A percentile compares a stretch with the other conserved stretches of the same genome.
phyloP scores from a whole-genome alignment of 345 rosid genomes.

The Lagerstroemia speciosa region DNA sequence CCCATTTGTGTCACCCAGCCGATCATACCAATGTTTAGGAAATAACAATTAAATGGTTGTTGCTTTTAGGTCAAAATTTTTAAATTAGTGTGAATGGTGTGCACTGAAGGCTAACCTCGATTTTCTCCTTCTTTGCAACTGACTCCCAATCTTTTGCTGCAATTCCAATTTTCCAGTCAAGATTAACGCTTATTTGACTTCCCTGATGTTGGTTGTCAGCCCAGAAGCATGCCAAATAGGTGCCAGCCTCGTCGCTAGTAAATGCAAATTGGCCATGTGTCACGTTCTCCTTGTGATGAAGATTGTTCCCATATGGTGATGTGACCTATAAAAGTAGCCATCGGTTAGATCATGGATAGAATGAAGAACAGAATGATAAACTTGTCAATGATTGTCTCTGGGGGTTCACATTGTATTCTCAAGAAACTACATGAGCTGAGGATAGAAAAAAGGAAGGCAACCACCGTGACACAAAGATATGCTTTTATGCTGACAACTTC shows the following conservation, averaged over 20 bases:
- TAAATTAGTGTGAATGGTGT: background rate
- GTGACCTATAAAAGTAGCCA: conserved; percentile 42
- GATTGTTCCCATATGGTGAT: conserved; percentile 66
- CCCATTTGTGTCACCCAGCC: background rate
- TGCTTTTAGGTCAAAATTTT: background rate
- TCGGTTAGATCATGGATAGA: background rate
- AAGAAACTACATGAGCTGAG: background rate
- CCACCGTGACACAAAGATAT: background rate
- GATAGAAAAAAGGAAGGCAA: background rate
- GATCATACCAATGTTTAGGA: background rate
- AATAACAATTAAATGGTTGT: background rate
- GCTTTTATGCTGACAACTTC: background rate
- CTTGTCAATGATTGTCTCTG: background rate
- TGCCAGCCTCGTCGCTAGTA: conserved; percentile 64
- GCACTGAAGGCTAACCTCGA: conserved; percentile 45
- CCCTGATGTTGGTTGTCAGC: conserved; percentile 26
- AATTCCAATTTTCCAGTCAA: conserved; percentile 88
- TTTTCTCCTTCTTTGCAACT: conserved; percentile 82
- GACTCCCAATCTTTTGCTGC: conserved; percentile 98
- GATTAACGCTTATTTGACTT: conserved; percentile 38
- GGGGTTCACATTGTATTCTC: background rate
- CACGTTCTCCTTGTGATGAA: conserved; percentile 48
- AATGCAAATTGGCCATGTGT: conserved; percentile 70
- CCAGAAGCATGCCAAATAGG: conserved; percentile 74
- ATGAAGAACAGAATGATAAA: background rate